Evolutionary conservation across 2,329 filamentous ascomycete genomes (phyloP), one percentile per base, ranked within the genome.

Genomic region (Exophiala alcalophila): DNA sequence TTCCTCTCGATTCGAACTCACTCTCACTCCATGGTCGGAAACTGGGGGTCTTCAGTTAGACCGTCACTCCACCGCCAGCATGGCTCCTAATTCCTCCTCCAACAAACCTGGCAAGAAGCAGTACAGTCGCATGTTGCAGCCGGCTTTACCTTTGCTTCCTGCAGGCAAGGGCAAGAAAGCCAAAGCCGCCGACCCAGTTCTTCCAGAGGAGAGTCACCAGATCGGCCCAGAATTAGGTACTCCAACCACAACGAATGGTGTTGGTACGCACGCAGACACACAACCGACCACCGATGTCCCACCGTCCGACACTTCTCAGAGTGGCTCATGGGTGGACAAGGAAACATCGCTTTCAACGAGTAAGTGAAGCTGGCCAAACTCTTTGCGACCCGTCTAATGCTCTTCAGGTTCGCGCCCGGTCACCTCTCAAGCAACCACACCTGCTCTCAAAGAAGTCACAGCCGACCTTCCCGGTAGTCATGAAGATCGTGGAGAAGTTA

Each of bases 91-190:
- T 36, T 27, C 38, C 18, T 12, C 23, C 9, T 32, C n/a, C 24
- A 30, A 40, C 30, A 37, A 24, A 28, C 6, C 24, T 9, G 5
- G 10, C 12, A 41, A 16, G 26, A 47, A 43, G 16, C 9, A 19
- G 10, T 27, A 31, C 9, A 20, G 12, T 29, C 47, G 42, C 27
- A 45, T 49, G 39, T 34, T 49, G 4, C 47, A 49, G 23, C 47
- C 47, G 14, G 47, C 47, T 4, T 25, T 49, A 15, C 38, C 47
- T 19, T 18, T 42, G 19, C 28, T 41, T 8, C 32, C 25, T 7
- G 19, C 24, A 20, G 16, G n/a, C 9, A 49, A 45, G 30, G 6
- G 20, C 11, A 32, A 28, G 21, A 41, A 43, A 20, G 8, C 28
- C 9, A n/a, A 42, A 42, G 19, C 18, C 31, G 12, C n/a, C n/a